Conservation (phyloP, 2,329 filamentous ascomycete genomes). For the Pestalotiopsis sp. region DNA sequence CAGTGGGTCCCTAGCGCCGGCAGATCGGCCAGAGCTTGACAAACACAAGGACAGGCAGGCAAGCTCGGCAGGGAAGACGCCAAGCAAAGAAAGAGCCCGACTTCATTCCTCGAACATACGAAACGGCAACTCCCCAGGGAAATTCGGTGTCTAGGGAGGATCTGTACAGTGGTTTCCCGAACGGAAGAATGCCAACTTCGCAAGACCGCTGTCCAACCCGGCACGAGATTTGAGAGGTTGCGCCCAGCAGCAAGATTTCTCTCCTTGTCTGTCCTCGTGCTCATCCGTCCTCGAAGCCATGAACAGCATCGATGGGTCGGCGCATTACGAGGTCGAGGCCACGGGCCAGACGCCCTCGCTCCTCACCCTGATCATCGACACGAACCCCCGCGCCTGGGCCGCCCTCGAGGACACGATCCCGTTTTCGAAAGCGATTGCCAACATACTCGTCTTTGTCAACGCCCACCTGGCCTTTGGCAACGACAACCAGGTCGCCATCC, state of each 20-base stretch:
- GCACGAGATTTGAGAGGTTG: neutral
- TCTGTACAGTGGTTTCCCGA: neutral
- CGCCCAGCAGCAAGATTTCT: neutral
- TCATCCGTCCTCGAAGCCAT: constrained; percentile 38
- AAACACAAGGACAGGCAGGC: neutral
- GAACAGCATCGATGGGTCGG: constrained; percentile 60
- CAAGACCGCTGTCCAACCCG: neutral
- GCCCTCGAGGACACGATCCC: constrained; percentile 74
- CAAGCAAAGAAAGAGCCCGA: neutral
- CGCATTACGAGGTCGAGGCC: constrained; percentile 60
- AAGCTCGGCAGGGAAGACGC: neutral
- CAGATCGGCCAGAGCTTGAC: constrained; percentile 4
- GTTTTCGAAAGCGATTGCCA: constrained; percentile 80
- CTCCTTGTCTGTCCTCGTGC: neutral
- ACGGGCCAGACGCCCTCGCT: constrained; percentile 72
- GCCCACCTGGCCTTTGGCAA: constrained; percentile 94
- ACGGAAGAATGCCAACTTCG: neutral
- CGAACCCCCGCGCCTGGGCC: constrained; percentile 93
- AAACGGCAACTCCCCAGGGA: neutral
- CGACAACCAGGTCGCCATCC: constrained; percentile 87
- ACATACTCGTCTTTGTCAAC: constrained; percentile 95
- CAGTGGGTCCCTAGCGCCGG: constrained; percentile 6
- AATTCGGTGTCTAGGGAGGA: neutral
- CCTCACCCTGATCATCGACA: constrained; percentile 89
- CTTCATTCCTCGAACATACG: neutral